Conservation (phyloP, 441 rosid genomes). For the Brassica hybrid region DNA sequence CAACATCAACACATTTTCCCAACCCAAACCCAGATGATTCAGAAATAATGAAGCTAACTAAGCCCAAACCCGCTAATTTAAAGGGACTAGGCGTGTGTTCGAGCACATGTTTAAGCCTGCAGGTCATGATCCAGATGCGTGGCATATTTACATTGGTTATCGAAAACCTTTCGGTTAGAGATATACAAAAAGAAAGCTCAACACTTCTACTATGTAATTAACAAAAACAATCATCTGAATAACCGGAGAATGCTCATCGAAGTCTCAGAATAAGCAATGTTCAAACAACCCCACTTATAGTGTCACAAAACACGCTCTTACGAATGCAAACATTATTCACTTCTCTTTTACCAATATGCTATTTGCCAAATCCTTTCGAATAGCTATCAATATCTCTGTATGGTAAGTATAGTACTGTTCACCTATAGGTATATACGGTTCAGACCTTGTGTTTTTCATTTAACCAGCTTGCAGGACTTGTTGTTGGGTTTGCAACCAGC, state of each 20-base stretch:
- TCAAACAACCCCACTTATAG: background rate
- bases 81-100: too few relatives aligned
- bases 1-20: too few relatives aligned
- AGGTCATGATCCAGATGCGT: background rate
- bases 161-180: background rate
- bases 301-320: slow-evolving; percentile 16
- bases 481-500: slow-evolving; percentile 42
- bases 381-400: slow-evolving; percentile 1
- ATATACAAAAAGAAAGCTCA: background rate
- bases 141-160: background rate
- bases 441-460: slow-evolving; percentile 25
- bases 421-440: background rate
- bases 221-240: slow-evolving; percentile 21
- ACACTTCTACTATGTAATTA: slow-evolving; percentile 10
- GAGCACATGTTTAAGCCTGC: too few relatives aligned
- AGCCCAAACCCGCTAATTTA: background rate
- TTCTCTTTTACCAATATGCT: slow-evolving; percentile 26
- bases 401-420: slow-evolving; percentile 12
- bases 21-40: too few relatives aligned
- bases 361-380: slow-evolving; percentile 16
- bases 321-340: slow-evolving; percentile 27
- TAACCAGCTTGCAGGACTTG: slow-evolving; percentile 16
- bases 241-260: background rate
- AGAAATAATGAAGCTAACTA: background rate
- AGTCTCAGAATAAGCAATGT: slow-evolving; percentile 18